phyloP scores from a whole-genome alignment of 2,329 filamentous ascomycete species.

The Calonectria pteridis region DNA sequence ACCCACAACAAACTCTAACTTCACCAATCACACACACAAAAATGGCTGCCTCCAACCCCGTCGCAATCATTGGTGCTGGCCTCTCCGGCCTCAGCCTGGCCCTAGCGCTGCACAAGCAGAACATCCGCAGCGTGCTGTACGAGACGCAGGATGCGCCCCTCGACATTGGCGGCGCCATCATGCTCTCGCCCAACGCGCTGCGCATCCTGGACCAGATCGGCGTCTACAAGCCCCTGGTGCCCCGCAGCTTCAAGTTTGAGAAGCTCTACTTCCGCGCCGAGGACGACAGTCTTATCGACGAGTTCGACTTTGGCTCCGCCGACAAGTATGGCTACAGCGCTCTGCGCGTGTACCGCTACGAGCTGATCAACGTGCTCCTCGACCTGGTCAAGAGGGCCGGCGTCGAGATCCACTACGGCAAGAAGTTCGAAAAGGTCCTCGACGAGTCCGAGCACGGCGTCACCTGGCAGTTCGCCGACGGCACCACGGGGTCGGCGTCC shows the following conservation, averaged over 20 bases:
- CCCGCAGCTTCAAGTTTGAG: conserved; percentile 64
- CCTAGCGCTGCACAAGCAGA: conserved; percentile 63
- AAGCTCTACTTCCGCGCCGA: conserved; percentile 59
- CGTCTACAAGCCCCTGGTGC: conserved; percentile 59
- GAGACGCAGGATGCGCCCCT: conserved; percentile 60
- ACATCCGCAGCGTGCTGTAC: conserved; percentile 64
- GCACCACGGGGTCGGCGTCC: conserved; percentile 51
- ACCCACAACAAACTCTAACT: neutral
- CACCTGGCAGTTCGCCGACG: conserved; percentile 61
- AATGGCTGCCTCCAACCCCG: conserved; percentile 30
- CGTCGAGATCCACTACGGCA: conserved; percentile 60
- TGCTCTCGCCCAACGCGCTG: conserved; percentile 71
- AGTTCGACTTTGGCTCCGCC: conserved; percentile 62
- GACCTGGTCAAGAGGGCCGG: conserved; percentile 53
- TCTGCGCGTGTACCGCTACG: conserved; percentile 66
- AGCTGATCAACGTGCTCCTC: conserved; percentile 63
- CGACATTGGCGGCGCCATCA: conserved; percentile 66
- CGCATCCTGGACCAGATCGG: conserved; percentile 64
- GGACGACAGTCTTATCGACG: conserved; percentile 49
- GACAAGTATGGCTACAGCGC: conserved; percentile 65
- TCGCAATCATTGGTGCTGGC: conserved; percentile 52
- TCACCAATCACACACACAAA: neutral
- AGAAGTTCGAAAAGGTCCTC: conserved; percentile 60
- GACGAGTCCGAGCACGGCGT: conserved; percentile 56
- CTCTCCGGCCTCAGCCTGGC: conserved; percentile 66